Percentiles rank a stretch among this genome's conserved stretches.
phyloP scores from a whole-genome alignment of 805 yeast genomes.

The Hanseniaspora meyeri region DNA sequence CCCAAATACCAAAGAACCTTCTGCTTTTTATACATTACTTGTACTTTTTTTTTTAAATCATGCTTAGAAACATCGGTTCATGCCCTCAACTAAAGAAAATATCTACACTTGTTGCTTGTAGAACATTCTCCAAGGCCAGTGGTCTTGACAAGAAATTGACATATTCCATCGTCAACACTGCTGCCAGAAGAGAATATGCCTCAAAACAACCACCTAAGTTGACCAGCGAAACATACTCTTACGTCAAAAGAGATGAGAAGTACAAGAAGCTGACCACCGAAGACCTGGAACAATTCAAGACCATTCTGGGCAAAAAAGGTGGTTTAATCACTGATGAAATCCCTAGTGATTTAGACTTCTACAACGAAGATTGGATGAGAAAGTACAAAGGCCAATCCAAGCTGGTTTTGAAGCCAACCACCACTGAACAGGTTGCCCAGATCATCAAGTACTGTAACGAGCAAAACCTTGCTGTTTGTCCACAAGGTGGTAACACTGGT shows the following conservation, averaged over 20 bases:
- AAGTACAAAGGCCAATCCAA: slow-evolving; percentile 82
- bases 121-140: background rate
- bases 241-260: slow-evolving; percentile 38
- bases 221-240: slow-evolving; percentile 61
- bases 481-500: slow-evolving; percentile 97
- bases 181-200: slow-evolving; percentile 1
- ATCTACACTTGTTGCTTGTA: background rate
- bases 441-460: slow-evolving; percentile 74
- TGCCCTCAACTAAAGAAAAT: background rate
- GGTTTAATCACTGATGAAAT: slow-evolving; percentile 24
- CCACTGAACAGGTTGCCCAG: slow-evolving; percentile 61
- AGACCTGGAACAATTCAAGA: slow-evolving; percentile 51
- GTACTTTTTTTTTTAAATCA: background rate
- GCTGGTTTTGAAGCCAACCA: slow-evolving; percentile 69
- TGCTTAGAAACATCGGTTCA: background rate
- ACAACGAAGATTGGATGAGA: slow-evolving; percentile 89
- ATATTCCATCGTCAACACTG: background rate
- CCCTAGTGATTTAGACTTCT: slow-evolving; percentile 49
- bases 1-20: background rate
- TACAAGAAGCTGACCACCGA: slow-evolving; percentile 41
- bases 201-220: slow-evolving; percentile 27
- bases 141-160: background rate
- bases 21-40: background rate
- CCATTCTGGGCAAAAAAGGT: slow-evolving; percentile 41
- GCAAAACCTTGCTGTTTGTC: slow-evolving; percentile 68